These are phyloP conservation scores for Termitomyces titanicus DNA, from an alignment of 768 basidiomycete species.

Conservation along the genomic window DNA sequence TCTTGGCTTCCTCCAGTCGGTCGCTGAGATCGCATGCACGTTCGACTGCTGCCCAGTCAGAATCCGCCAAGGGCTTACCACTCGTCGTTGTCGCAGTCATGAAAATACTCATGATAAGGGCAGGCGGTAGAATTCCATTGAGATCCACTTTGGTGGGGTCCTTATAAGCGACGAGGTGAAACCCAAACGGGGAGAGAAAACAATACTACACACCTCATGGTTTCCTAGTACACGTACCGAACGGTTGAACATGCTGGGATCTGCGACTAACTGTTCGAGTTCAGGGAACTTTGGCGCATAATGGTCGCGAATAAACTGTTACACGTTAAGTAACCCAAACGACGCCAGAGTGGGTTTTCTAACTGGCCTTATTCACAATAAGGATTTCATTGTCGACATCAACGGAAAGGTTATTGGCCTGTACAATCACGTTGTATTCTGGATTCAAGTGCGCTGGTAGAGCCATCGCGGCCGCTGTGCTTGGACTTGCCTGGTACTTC, in stretches of 20 bases:
- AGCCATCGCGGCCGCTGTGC: slow-evolving; percentile 72
- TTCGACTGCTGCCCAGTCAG: slow-evolving; percentile 78
- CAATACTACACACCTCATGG: slow-evolving; percentile 49
- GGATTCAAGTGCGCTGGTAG: slow-evolving; percentile 85
- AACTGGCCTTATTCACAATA: slow-evolving; percentile 84
- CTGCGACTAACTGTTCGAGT: slow-evolving; percentile 90
- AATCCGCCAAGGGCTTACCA: slow-evolving; percentile 66
- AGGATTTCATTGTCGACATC: slow-evolving; percentile 98
- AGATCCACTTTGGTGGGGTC: slow-evolving; percentile 88
- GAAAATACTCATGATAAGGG: slow-evolving; percentile 92
- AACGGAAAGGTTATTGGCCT: slow-evolving; percentile 96
- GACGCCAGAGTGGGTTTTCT: not conserved
- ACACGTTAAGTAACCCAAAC: not conserved
- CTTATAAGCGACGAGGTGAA: slow-evolving; percentile 28
- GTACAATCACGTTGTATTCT: slow-evolving; percentile 94
- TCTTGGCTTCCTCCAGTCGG: slow-evolving; percentile 82
- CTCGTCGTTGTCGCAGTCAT: slow-evolving; percentile 92
- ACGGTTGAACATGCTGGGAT: slow-evolving; percentile 89
- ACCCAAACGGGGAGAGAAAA: not conserved
- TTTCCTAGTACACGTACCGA: slow-evolving; percentile 89
- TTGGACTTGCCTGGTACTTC: slow-evolving; percentile 79
- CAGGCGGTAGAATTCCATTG: slow-evolving; percentile 75
- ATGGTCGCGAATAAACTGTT: slow-evolving; percentile 96
- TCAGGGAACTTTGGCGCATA: slow-evolving; percentile 95
- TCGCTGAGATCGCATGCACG: slow-evolving; percentile 88